A percentile compares a stretch with the other conserved stretches of the same genome.
These are phyloP conservation scores for Penicillium paxilli DNA, from an alignment of 495 filamentous ascomycete genomes.

Conservation along the genomic window DNA sequence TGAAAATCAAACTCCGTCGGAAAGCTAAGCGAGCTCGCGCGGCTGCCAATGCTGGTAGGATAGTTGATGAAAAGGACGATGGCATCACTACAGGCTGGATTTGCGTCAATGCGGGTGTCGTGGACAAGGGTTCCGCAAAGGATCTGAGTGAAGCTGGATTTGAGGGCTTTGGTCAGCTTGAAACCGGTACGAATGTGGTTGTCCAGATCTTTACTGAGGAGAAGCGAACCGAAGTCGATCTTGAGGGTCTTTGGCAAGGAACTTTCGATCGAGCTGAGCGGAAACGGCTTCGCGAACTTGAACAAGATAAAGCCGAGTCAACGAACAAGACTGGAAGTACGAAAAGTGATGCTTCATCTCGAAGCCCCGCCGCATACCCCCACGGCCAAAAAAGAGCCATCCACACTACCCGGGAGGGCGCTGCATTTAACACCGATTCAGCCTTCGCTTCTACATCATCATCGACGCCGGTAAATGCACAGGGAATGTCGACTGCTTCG, in stretches of 20 bases:
- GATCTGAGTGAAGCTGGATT: conserved; percentile 42
- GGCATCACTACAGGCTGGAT: conserved; percentile 93
- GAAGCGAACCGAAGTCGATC: conserved; percentile 77
- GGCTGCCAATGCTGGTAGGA: conserved; percentile 57
- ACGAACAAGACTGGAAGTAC: conserved; percentile 12
- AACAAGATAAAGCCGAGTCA: conserved; percentile 14
- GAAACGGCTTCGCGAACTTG: conserved; percentile 20
- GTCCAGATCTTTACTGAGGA: conserved; percentile 89
- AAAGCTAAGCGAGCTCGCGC: conserved; percentile 78
- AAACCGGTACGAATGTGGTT: conserved; percentile 64
- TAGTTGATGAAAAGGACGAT: conserved; percentile 61
- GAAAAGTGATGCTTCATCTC: conserved; percentile 16
- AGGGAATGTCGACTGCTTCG: conserved; percentile 16
- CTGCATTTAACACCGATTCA: conserved; percentile 4
- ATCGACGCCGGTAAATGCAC: neutral
- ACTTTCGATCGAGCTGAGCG: conserved; percentile 44
- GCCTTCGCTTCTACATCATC: neutral
- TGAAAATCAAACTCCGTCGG: conserved; percentile 81
- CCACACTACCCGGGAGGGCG: conserved; percentile 16
- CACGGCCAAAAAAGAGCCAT: conserved; percentile 21
- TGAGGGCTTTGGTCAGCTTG: conserved; percentile 72
- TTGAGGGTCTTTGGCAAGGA: conserved; percentile 77
- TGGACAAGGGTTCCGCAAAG: conserved; percentile 52
- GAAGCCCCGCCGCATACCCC: conserved; percentile 16
- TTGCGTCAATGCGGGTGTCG: conserved; percentile 81